A percentile compares a stretch with the other conserved stretches of the same genome.
phyloP scores from a whole-genome alignment of 1,284 basidiomycete genomes.

The Ustilago nuda region DNA sequence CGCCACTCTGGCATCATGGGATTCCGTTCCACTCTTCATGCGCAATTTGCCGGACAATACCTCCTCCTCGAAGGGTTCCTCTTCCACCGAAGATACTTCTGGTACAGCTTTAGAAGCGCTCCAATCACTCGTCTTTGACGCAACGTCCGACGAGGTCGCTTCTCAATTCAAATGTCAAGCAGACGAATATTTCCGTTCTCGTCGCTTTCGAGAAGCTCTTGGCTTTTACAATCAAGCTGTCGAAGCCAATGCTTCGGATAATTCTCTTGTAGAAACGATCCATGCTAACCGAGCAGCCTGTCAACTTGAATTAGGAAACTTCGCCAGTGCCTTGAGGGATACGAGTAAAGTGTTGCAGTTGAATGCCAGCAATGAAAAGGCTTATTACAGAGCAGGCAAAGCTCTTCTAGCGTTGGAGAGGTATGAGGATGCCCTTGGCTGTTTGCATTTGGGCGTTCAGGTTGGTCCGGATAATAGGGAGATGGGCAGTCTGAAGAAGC shows the following conservation, averaged over 20 bases:
- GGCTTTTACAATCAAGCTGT: slow-evolving; percentile 91
- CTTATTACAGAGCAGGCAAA: slow-evolving; percentile 61
- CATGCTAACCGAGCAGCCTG: slow-evolving; percentile 86
- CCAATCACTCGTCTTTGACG: slow-evolving; percentile 86
- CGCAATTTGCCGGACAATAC: slow-evolving; percentile 76
- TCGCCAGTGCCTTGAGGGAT: slow-evolving; percentile 18
- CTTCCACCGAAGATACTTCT: slow-evolving; percentile 59
- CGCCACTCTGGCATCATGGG: slow-evolving; percentile 48
- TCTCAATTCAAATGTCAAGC: slow-evolving; percentile 94
- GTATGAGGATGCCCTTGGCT: slow-evolving; percentile 54
- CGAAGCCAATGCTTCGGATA: slow-evolving; percentile 81
- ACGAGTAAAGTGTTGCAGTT: slow-evolving; percentile 21
- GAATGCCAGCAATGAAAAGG: slow-evolving; percentile 59
- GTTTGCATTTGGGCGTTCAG: slow-evolving; percentile 47
- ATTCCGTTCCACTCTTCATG: slow-evolving; percentile 86
- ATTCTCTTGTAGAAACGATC: slow-evolving; percentile 74
- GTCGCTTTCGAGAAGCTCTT: slow-evolving; percentile 85
- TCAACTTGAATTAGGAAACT: slow-evolving; percentile 83
- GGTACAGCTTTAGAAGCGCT: slow-evolving; percentile 78
- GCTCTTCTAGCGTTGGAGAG: slow-evolving; percentile 58
- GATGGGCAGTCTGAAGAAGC: slow-evolving; percentile 44
- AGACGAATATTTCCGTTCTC: slow-evolving; percentile 90
- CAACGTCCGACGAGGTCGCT: slow-evolving; percentile 91
- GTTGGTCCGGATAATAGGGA: slow-evolving; percentile 43
- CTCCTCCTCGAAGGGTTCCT: background rate